Evolutionary conservation across 2,329 filamentous ascomycete species (phyloP), one percentile per base, ranked within the genome.

Genomic region (Corinectria fuckeliana): DNA sequence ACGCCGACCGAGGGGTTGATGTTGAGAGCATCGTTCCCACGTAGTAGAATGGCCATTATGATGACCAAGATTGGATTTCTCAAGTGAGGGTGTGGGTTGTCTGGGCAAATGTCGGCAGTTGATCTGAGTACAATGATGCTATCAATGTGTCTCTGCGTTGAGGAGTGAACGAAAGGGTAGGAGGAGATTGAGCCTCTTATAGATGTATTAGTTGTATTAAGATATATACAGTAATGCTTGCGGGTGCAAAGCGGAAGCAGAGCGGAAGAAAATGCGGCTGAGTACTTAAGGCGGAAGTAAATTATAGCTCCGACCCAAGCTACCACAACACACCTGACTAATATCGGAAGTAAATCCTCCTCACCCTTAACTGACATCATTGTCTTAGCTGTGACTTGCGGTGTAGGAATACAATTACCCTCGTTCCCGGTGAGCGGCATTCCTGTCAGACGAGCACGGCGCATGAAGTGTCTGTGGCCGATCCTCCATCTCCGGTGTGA

Each of bases 1-100:
- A 74, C 70, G 4, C 77, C 77, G 1, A 60, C 58, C 0, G 76
- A 73, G 2, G 80, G 80, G 72, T 85, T 82, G 72, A 77, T 67
- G 25, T 71, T 58, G 16, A 85, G 72, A 18, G 80, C 81, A 32
- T 79, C 74, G 70, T 84, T 84, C 36, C 44, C 49, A 5, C 45
- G 34, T 3, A 25, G 14, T 2, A 50, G 10, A 14, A 50, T 26
- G 16, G 21, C 9, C 53, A 56, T 56, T n/a, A 20, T 18, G n/a
- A 7, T 44, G 14, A 11, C 34, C 3, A 16, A 26, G 39, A 26
- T 23, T 14, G 8, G 20, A 3, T 10, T 18, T 1, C 14, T 10
- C 8, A 9, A 10, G 23, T 1, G n/a, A 3, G 14, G 25, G 6
- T 1, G 16, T 39, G 16, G 11, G 36, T 1, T 39, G 36, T 8